Evolutionary conservation across 495 filamentous ascomycete genomes (phyloP), one percentile per base, ranked within the genome.

Genomic region (Hypoxylon fuscum): DNA sequence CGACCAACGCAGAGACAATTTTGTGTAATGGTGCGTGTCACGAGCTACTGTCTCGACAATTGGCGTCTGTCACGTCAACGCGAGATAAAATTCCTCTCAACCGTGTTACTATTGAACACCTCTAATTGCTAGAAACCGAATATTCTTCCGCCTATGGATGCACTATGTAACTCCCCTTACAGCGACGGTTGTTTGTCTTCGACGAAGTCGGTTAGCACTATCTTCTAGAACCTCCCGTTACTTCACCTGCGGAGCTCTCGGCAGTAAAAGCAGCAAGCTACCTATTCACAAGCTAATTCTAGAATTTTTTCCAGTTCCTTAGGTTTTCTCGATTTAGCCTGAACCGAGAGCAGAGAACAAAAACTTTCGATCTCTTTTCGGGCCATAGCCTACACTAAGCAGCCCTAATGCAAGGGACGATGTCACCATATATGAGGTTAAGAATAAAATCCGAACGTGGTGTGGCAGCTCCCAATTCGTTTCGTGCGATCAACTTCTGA

Each of bases 381-480:
- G 45, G n/a, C 56, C 62, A 63, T 47, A 43, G 37, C 37, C 55
- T 12, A 49, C 34, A 52, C 43, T 43, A 51, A 6, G 22, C 22
- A 47, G 38, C 52, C 43, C 62, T 66, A 59, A 66, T 66, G 55
- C 56, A 66, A 66, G 62, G 62, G 55, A 47, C 62, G 32, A 66
- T 60, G 62, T 47, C 40, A 66, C 46, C 23, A 31, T 38, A 38
- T 53, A 18, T 27, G 7, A 47, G 52, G 15, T 10, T 23, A 18
- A 49, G 31, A 35, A 29, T 32, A 45, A 23, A 41, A 25, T 55
- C 22, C 38, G 5, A 38, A 48, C 12, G 59, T 64, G 49, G 61
- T 64, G 61, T 65, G 62, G 62, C 62, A 65, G 55, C 49, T 50
- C 50, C 44, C 56, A 66, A 66, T 66, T 66, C 62, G 62, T 51